Percentiles rank a stretch among this genome's conserved stretches.
Evolutionary conservation across 768 basidiomycete genomes (phyloP).

Genomic region (Lentinula boryana): DNA sequence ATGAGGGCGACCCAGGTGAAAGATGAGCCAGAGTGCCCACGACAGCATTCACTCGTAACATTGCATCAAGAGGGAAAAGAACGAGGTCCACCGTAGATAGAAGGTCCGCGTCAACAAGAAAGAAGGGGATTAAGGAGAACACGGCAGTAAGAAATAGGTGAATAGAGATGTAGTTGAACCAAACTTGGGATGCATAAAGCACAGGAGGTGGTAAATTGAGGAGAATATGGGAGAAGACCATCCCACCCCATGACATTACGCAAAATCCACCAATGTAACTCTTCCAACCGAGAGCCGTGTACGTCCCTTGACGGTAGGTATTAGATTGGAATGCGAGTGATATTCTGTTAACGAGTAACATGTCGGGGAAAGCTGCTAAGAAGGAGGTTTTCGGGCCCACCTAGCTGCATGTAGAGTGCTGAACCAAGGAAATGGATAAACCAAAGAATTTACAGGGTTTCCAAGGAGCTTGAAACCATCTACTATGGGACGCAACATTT

Average conservation of each 20-base stretch:
- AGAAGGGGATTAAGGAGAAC: slow-evolving; percentile 22
- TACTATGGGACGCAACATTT: not conserved
- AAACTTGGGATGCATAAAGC: slow-evolving; percentile 38
- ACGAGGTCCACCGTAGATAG: slow-evolving; percentile 32
- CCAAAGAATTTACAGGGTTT: slow-evolving; percentile 24
- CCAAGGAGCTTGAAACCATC: not conserved
- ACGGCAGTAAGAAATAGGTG: slow-evolving; percentile 39
- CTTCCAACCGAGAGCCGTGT: slow-evolving; percentile 30
- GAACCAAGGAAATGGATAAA: slow-evolving; percentile 35
- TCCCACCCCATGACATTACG: slow-evolving; percentile 48
- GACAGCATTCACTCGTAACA: slow-evolving; percentile 39
- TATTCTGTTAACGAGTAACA: slow-evolving; percentile 18
- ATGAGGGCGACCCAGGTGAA: slow-evolving; percentile 14
- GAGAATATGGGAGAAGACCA: slow-evolving; percentile 34
- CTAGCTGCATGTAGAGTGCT: slow-evolving; percentile 36
- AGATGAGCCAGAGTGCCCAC: slow-evolving; percentile 29
- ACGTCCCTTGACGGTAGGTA: slow-evolving; percentile 21
- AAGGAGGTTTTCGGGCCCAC: not conserved
- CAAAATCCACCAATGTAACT: slow-evolving; percentile 40
- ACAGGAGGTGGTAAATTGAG: slow-evolving; percentile 40
- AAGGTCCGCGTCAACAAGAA: slow-evolving; percentile 10
- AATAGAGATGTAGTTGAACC: slow-evolving; percentile 41
- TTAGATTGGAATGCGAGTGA: slow-evolving; percentile 39
- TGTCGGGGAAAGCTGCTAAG: not conserved
- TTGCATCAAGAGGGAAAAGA: slow-evolving; percentile 45